Conservation (phyloP, 176 grass and related monocot genomes). For the Pharus latifolius region DNA sequence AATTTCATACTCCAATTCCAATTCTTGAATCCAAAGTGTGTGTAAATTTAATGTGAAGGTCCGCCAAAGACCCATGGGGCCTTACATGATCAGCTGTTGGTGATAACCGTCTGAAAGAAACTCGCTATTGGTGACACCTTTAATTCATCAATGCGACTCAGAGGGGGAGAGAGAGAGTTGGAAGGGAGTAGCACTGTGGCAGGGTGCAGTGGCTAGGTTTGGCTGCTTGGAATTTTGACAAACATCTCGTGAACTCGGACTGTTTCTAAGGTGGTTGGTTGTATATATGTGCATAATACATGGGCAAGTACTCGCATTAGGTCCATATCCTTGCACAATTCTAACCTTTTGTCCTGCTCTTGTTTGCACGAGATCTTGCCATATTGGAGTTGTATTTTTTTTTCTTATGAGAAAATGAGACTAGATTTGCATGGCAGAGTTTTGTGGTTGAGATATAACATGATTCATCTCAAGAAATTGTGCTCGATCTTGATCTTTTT, state of each 20-base stretch:
- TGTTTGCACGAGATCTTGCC: slow-evolving; percentile 6
- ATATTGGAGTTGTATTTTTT: not conserved
- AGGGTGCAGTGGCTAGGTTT: slow-evolving; percentile 18
- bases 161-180: not conserved
- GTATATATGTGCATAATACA: slow-evolving; percentile 2
- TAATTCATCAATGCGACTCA: not conserved
- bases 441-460: too few relatives aligned
- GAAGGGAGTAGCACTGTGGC: slow-evolving; percentile 12
- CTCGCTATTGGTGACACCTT: not conserved
- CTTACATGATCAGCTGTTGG: not conserved
- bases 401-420: not conserved
- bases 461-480: too few relatives aligned
- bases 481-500: too few relatives aligned
- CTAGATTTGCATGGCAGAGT: too few relatives aligned
- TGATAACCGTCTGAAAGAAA: not conserved
- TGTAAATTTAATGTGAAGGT: too few relatives aligned
- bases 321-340: slow-evolving; percentile 21
- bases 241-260: slow-evolving; percentile 57
- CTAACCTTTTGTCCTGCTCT: slow-evolving; percentile 40
- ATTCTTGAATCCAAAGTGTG: too few relatives aligned
- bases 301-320: slow-evolving; percentile 27
- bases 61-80: too few relatives aligned
- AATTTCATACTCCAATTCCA: too few relatives aligned
- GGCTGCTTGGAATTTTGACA: slow-evolving; percentile 44
- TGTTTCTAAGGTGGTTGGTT: slow-evolving; percentile 31